Percentiles rank a stretch among this genome's conserved stretches.
Evolutionary conservation across 805 yeast genomes (phyloP).

Genomic region (Brettanomyces naardenensis): DNA sequence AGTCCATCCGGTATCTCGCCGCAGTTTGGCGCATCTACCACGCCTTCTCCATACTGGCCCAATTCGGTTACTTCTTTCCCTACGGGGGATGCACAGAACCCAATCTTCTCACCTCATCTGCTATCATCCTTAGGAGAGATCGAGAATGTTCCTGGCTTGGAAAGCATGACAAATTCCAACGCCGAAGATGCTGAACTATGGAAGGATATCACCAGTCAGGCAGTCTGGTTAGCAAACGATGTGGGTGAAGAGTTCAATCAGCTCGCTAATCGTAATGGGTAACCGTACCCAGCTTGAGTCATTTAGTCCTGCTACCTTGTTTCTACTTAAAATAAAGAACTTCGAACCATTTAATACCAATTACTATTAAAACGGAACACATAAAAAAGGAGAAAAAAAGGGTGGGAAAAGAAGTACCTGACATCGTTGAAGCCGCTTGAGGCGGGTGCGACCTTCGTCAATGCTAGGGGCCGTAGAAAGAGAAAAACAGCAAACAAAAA

Average conservation of each 20-base stretch:
- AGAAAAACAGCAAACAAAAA: slow-evolving; percentile 5
- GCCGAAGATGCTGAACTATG: slow-evolving; percentile 48
- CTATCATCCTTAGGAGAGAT: slow-evolving; percentile 25
- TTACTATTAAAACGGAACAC: too few species aligned
- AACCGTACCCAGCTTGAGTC: background rate
- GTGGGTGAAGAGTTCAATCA: slow-evolving; percentile 30
- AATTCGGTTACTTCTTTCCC: background rate
- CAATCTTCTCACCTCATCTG: slow-evolving; percentile 21
- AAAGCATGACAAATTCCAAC: slow-evolving; percentile 25
- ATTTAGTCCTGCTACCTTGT: too few species aligned
- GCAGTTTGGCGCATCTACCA: background rate
- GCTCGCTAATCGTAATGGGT: slow-evolving; percentile 7
- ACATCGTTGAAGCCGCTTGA: too few species aligned
- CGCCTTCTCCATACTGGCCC: background rate
- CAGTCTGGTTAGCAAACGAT: slow-evolving; percentile 58
- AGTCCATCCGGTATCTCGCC: background rate
- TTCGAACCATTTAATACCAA: background rate
- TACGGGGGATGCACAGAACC: slow-evolving; percentile 2
- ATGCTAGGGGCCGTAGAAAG: slow-evolving; percentile 4
- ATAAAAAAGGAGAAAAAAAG: slow-evolving; percentile 1
- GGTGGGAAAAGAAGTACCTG: slow-evolving; percentile 5
- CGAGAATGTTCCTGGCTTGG: slow-evolving; percentile 29
- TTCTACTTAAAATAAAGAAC: too few species aligned
- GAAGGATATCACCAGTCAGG: slow-evolving; percentile 73
- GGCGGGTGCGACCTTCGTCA: too few species aligned